A percentile compares a stretch with the other conserved stretches of the same genome.
Evolutionary conservation across 2,329 filamentous ascomycete genomes (phyloP).

Genomic region (Dendrostoma leiphaemia): DNA sequence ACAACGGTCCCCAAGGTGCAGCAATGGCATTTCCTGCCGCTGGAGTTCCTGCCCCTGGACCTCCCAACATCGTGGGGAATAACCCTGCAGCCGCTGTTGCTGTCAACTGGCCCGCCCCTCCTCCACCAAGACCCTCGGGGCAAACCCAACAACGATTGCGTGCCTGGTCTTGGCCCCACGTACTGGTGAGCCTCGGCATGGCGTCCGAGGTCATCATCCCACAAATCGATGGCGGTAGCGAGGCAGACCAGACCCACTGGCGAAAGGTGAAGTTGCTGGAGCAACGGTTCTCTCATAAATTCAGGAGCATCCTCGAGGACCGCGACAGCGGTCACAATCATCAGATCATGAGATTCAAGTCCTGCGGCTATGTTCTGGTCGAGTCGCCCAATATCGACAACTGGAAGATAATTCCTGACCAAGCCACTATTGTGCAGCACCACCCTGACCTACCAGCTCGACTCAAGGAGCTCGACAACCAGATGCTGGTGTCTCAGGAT

Average conservation of each 20-base stretch:
- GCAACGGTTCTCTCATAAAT: constrained; percentile 19
- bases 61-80: no score
- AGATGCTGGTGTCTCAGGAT: constrained; percentile 37
- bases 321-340: constrained; percentile 27
- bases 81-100: neutral
- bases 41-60: neutral
- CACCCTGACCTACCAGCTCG: constrained; percentile 9
- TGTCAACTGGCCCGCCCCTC: neutral
- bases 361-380: constrained; percentile 59
- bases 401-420: constrained; percentile 29
- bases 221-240: neutral
- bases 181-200: constrained; percentile 38
- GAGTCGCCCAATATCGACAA: constrained; percentile 34
- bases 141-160: constrained; percentile 22
- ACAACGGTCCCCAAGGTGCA: no score
- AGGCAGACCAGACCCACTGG: neutral
- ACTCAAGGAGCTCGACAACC: constrained; percentile 18
- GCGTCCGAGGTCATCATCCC: constrained; percentile 29
- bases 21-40: no score
- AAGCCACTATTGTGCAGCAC: constrained; percentile 20
- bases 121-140: neutral
- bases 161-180: constrained; percentile 38
- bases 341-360: constrained; percentile 49
- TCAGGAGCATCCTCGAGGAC: constrained; percentile 26
- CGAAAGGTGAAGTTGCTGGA: neutral